Evolutionary conservation across 1,284 basidiomycete species (phyloP), one percentile per base, ranked within the genome.

Genomic region (Leccinum griseonigrum): DNA sequence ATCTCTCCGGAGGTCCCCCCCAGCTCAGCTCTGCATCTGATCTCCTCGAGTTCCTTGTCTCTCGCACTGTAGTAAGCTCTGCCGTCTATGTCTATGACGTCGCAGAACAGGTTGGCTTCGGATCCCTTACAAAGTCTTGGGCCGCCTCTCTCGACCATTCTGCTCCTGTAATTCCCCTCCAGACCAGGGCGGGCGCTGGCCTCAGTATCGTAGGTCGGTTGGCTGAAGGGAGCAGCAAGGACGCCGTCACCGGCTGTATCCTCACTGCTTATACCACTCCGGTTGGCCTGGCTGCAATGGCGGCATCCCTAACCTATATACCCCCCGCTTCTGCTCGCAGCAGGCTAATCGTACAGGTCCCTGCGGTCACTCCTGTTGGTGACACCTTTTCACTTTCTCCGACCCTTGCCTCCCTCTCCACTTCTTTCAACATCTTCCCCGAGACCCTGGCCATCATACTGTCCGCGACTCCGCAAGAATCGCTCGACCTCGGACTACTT

Each of bases 121-220:
- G 92, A 14, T 78, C 81, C 0, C 75, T 86, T 57, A 87, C 89
- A 18, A 88, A 85, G 67, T 79, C 83, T 60, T 87, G 87, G 86
- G 74, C 81, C 2, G 73, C 79, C 9, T 71, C 78, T 10, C 53
- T 64, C 31, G 72, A 72, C 50, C 73, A 75, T 26, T 77, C 82
- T 5, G 81, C 85, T 3, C 81, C 86, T 60, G 85, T 91, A 9
- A 80, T 91, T 63, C 77, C 83, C 59, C 79, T 95, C 59, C 94
- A 97, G 78, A 94, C 92, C n/a, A 83, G 95, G 61, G 83, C 89
- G 16, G 95, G 95, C 55, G 94, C 95, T 22, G 95, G 95, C 16
- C 77, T 94, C 60, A 86, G 85, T 69, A 79, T 97, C 63, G 86
- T 93, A 46, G 95, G 95, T 16, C 85, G 93, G 64, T 79, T 95